phyloP scores from a whole-genome alignment of 2,329 filamentous ascomycete genomes.

The Furcasterigmium sp. region DNA sequence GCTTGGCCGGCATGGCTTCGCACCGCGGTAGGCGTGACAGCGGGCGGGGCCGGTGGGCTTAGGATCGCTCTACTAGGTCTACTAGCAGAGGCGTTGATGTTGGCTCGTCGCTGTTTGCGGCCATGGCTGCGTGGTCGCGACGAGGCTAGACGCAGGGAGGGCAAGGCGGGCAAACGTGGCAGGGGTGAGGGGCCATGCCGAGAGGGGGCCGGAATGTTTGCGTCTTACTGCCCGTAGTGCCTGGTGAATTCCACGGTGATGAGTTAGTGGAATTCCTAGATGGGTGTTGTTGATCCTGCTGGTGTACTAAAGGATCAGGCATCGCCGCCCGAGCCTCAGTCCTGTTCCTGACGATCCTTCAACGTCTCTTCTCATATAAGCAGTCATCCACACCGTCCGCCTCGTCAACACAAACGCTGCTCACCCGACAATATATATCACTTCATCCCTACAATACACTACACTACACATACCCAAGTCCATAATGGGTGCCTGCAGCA shows the following conservation, averaged over 20 bases:
- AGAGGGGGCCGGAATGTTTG: background rate
- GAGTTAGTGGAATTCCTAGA: background rate
- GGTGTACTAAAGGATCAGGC: background rate
- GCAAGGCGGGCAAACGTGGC: background rate
- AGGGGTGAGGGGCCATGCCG: background rate
- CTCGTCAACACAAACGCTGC: too few species aligned
- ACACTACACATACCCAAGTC: too few species aligned
- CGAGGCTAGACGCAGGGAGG: background rate
- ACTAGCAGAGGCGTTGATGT: background rate
- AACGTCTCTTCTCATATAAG: too few species aligned
- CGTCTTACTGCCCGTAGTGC: background rate
- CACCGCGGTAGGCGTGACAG: too few species aligned
- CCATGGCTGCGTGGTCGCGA: background rate
- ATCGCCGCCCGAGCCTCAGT: background rate
- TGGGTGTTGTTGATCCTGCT: background rate
- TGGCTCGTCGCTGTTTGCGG: background rate
- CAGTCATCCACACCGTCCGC: too few species aligned
- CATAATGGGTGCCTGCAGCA: background rate
- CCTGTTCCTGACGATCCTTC: slow-evolving; percentile 1
- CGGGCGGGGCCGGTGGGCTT: too few species aligned
- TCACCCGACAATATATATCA: too few species aligned
- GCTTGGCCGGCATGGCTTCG: too few species aligned
- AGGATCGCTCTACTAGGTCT: too few species aligned
- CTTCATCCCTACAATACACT: too few species aligned
- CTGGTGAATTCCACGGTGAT: background rate